Percentiles rank a stretch among this genome's conserved stretches.
Evolutionary conservation across 116 monocot genomes (phyloP).

Genomic region (Trichopus zeylanicus): DNA sequence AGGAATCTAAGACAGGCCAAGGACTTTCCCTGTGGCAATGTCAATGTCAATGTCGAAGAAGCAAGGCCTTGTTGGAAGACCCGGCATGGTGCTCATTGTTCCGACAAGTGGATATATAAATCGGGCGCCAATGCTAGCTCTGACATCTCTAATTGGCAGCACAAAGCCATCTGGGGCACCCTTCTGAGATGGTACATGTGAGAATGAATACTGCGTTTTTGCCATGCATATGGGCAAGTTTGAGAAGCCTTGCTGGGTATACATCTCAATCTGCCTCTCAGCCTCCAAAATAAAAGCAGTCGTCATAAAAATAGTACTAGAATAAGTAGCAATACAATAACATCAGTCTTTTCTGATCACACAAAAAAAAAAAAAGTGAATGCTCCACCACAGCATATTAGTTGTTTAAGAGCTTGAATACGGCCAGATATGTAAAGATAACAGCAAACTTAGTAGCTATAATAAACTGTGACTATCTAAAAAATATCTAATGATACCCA

Average conservation of each 20-base stretch:
- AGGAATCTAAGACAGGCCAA: slow-evolving; percentile 59
- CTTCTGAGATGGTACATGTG: slow-evolving; percentile 68
- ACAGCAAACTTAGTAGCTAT: too few species aligned
- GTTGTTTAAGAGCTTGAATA: too few species aligned
- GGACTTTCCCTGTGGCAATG: slow-evolving; percentile 60
- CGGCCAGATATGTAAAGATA: too few species aligned
- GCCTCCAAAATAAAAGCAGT: slow-evolving; percentile 31
- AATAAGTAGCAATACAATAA: too few species aligned
- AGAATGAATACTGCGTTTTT: slow-evolving; percentile 98
- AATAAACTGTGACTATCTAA: too few species aligned
- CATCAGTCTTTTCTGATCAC: too few species aligned
- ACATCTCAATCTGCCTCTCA: slow-evolving; percentile 90
- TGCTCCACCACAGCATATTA: too few species aligned
- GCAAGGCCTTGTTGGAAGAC: slow-evolving; percentile 96
- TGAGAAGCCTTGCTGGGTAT: slow-evolving; percentile 85
- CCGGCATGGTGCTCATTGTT: slow-evolving; percentile 96
- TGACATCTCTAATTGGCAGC: slow-evolving; percentile 77
- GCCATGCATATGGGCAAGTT: slow-evolving; percentile 91
- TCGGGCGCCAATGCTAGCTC: slow-evolving; percentile 88
- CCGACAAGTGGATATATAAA: slow-evolving; percentile 92
- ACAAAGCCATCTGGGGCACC: slow-evolving; percentile 86
- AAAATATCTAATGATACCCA: too few species aligned
- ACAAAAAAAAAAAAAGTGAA: too few species aligned
- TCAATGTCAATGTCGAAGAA: slow-evolving; percentile 95
- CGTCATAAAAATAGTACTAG: not conserved